These are phyloP conservation scores for Rhizopus delemar DNA, from an alignment of 371 early-diverging fungal species.

Conservation along the genomic window DNA sequence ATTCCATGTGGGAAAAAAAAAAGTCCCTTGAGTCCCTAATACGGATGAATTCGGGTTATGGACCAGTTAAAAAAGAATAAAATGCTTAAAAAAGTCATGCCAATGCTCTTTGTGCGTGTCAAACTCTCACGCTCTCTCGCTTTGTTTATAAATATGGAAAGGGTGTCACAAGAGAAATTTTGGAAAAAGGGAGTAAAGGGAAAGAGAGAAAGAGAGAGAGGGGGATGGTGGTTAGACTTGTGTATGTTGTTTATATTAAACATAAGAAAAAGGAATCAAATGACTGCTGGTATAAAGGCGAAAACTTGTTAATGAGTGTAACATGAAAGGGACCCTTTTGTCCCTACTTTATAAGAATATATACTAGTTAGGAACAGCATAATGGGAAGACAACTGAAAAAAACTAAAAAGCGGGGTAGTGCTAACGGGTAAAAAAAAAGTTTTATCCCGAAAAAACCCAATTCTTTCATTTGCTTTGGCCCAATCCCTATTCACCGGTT, in stretches of 20 bases:
- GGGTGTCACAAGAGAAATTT: background rate
- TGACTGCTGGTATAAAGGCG: background rate
- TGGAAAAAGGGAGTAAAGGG: background rate
- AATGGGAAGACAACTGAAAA: slow-evolving; percentile 20
- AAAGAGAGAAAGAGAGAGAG: background rate
- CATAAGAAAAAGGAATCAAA: background rate
- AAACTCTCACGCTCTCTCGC: background rate
- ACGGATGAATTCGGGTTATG: background rate
- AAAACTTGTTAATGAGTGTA: background rate
- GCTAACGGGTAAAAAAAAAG: background rate
- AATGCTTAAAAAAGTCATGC: background rate
- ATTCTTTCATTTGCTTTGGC: background rate
- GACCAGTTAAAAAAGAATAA: too few species aligned
- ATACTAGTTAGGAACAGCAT: background rate
- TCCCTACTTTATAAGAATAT: slow-evolving; percentile 11
- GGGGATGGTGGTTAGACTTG: too few species aligned
- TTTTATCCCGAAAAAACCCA: background rate
- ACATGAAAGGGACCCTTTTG: slow-evolving; percentile 14
- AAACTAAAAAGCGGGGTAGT: slow-evolving; percentile 20
- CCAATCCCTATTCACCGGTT: background rate
- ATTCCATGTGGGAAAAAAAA: too few species aligned
- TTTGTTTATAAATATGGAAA: background rate
- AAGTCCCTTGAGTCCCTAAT: background rate
- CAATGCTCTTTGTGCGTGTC: background rate
- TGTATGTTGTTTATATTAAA: background rate